Base-by-base conservation (phyloP, 1,284 basidiomycete species). In the Melampsora americana region DNA sequence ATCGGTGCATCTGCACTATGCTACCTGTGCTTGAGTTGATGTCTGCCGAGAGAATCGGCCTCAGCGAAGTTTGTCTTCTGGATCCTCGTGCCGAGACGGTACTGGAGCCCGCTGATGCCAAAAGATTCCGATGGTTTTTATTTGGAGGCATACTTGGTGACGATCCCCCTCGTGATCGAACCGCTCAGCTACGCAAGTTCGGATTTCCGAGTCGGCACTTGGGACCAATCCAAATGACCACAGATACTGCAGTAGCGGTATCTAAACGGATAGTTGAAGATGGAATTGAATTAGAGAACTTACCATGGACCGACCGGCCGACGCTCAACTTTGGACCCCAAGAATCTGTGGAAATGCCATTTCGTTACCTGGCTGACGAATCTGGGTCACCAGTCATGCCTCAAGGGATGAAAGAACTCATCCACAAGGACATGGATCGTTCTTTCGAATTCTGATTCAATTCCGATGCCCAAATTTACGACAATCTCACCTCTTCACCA, bases 291-390 rank as follows among this genome's bases (percentile, higher is more conserved):
- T 68, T 78, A 67, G 5, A 59, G 42, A 59, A 56, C 14, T 50
- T 73, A 53, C 16, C 14, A n/a, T 73, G 71, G 71, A 12, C n/a
- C 39, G 90, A 93, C 80, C 88, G 89, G 82, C 94, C 94, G 0
- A 95, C 92, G 0, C 95, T 97, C 80, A 84, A 80, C 18, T 96
- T 96, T 85, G 91, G 90, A 81, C 82, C 85, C 44, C 85, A 87
- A 81, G 94, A 96, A 83, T 91, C 90, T 66, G 92, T 96, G 11
- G 92, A 96, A 84, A 95, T 95, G 93, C 93, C 93, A 0, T 95
- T 95, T 85, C 85, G 93, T 92, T 87, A 87, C 78, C 83, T 86
- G 35, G 79, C 79, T 66, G 81, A 83, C 60, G 80, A 79, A 14
- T 79, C 83, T 39, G 84, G 85, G 7, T 81, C 85, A 77, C 92